Base-by-base conservation (phyloP, 2,329 filamentous ascomycete species). In the Aspergillus ustus region DNA sequence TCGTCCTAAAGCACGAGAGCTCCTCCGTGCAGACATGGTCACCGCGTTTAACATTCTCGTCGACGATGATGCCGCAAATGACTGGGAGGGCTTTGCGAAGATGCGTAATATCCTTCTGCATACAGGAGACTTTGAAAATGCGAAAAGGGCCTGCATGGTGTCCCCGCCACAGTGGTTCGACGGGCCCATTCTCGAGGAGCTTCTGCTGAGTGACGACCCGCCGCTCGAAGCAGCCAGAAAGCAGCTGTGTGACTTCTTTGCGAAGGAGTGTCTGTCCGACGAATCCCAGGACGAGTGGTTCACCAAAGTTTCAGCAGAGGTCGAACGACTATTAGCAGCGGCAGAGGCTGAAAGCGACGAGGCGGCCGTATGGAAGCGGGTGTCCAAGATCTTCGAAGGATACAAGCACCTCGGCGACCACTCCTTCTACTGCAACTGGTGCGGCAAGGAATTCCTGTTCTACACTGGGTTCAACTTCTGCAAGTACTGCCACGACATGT, bases 21-120 rank as follows among this genome's bases (percentile, higher is more conserved):
- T 54, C 7, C 52, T 54, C 3, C 57, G 57, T 2, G 7, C 57
- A 3, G 51, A 54, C 1, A 49, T 60, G 19, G 57, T 60, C 1
- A 50, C 40, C 7, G 52, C 46, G 2, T 55, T 60, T 19, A 60
- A 60, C 40, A 51, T 60, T 5, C 51, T 60, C 11, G 7, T 19
- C 6, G 58, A 60, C 25, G 52, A 51, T 34, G 52, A 54, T 20
- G 6, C 5, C 3, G 25, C 11, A 5, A 60, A 60, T 22, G 58
- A 60, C 46, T 28, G 20, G 20, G 25, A 44, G 20, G 51, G 31
- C 3, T 60, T 50, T 11, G 19, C 3, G 2, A 17, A 37, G 8
- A 19, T 60, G 11, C 51, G 58, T 7, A 20, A 17, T 45, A 2
- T 51, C 7, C 58, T 60, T 7, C 19, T 4, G 2, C 51, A 50